These are phyloP conservation scores for Monosporozyma servazzii DNA, from an alignment of 805 yeast species.

Conservation along the genomic window DNA sequence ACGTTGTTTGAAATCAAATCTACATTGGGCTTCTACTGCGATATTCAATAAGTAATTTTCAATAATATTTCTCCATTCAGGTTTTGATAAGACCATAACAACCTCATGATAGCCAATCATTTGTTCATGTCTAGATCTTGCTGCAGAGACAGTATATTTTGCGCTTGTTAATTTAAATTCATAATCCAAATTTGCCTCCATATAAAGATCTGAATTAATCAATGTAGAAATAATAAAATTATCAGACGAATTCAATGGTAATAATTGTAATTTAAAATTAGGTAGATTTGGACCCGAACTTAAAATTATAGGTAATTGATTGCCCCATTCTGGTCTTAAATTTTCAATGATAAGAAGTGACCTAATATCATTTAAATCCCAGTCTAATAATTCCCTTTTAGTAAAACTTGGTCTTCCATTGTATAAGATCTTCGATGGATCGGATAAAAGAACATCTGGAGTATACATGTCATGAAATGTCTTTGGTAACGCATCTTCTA, in stretches of 20 bases:
- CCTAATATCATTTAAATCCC: slow-evolving; percentile 64
- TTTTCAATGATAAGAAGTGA: slow-evolving; percentile 48
- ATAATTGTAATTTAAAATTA: slow-evolving; percentile 31
- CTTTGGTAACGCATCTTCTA: slow-evolving; percentile 46
- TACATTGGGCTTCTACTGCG: slow-evolving; percentile 64
- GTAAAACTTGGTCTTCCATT: slow-evolving; percentile 59
- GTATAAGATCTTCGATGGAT: slow-evolving; percentile 32
- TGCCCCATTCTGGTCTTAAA: slow-evolving; percentile 48
- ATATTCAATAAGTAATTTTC: slow-evolving; percentile 58
- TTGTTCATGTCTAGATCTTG: slow-evolving; percentile 41
- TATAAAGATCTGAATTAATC: slow-evolving; percentile 53
- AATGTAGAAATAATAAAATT: slow-evolving; percentile 39
- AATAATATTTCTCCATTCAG: slow-evolving; percentile 67
- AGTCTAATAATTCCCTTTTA: slow-evolving; percentile 51
- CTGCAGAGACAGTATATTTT: slow-evolving; percentile 48
- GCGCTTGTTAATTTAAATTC: slow-evolving; percentile 53
- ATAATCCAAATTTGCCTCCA: slow-evolving; percentile 49
- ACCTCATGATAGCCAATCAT: slow-evolving; percentile 16
- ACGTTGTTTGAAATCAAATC: slow-evolving; percentile 49
- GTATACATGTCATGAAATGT: slow-evolving; percentile 48
- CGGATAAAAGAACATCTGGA: slow-evolving; percentile 41
- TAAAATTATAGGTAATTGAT: slow-evolving; percentile 38
- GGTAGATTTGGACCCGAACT: slow-evolving; percentile 20
- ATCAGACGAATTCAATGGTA: slow-evolving; percentile 48
- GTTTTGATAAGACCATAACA: slow-evolving; percentile 35